These are phyloP conservation scores for Ceratocystis alfenasii DNA, from an alignment of 2,329 filamentous ascomycete genomes.

Conservation along the genomic window DNA sequence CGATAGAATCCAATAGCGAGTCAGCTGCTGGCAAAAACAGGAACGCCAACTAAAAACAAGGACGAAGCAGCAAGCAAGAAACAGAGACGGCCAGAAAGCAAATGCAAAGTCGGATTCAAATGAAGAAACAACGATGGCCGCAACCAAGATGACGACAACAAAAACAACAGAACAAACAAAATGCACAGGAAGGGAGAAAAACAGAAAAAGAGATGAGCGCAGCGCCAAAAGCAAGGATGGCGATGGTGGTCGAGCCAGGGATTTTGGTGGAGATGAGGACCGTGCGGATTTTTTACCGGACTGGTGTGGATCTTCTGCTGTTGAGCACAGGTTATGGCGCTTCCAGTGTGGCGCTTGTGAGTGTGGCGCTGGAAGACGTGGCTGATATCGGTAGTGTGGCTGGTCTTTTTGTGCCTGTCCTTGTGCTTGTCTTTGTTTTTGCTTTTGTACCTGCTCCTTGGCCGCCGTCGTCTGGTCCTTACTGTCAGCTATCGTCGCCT, in stretches of 20 bases:
- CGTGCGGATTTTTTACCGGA: slow-evolving; percentile 1
- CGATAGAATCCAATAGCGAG: slow-evolving; percentile 7
- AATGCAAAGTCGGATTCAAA: neutral
- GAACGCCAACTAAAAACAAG: neutral
- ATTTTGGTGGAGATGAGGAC: slow-evolving; percentile 13
- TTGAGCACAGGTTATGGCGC: neutral
- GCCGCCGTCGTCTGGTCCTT: neutral
- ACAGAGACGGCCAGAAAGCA: neutral
- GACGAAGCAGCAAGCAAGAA: neutral
- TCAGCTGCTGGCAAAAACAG: slow-evolving; percentile 5
- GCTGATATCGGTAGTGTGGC: neutral
- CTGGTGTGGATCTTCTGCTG: neutral
- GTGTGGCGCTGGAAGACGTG: neutral
- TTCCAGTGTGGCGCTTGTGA: neutral
- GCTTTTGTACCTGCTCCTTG: neutral
- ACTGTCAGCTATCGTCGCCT: neutral
- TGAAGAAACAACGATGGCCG: slow-evolving; percentile 5
- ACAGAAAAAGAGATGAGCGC: neutral
- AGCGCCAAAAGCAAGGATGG: slow-evolving; percentile 8
- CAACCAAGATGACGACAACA: slow-evolving; percentile 23
- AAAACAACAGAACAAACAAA: slow-evolving; percentile 11
- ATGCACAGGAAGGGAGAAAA: neutral
- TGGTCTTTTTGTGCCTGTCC: neutral
- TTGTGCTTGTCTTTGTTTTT: neutral
- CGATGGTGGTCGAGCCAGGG: neutral